Base-by-base conservation (phyloP, 768 basidiomycete species). In the Mrakia hoshinonis region DNA sequence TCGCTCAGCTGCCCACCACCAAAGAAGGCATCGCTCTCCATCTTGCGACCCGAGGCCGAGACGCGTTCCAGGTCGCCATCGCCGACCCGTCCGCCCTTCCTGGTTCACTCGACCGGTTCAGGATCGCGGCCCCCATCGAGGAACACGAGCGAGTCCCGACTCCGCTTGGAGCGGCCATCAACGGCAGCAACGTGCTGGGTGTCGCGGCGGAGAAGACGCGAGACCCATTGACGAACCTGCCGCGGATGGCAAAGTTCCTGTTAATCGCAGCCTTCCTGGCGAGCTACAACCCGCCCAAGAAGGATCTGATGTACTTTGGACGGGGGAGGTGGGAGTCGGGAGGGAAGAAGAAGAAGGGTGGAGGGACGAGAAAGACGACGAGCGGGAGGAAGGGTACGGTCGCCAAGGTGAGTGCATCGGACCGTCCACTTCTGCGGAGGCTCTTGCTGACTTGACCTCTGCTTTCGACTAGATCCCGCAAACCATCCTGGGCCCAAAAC, bases 241-340 rank as follows among this genome's bases (percentile, higher is more conserved):
- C 70, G 4, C 31, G 60, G 18, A 66, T 66, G 55, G 70, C 65
- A 13, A 52, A 55, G 38, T 67, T 66, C 38, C 58, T 72, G 29
- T 18, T 72, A 11, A n/a, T 72, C 34, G 70, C 70, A 7, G 18
- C 65, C 1, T 72, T 66, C 64, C 34, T 72, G 26, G 70, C 70
- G 18, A 55, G 63, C 15, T 72, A 58, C 22, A 58, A 58, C 31
- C 58, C 70, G 4, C 54, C 64, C 4, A 49, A 31, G 31, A 72
- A 72, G 60, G 70, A 72, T 29, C 55, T 67, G 26, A 51, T 49
- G 22, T 54, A 55, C 43, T 72, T 72, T 24, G 67, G 67, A 24
- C 31, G 67, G 38, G 67, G 39, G 43, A 68, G 67, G 36, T 68
- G 67, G 67, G 67, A 68, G 46, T 52, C 54, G 11, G 67, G 54